Conservation (phyloP, 1,284 basidiomycete species). For the Pseudozyma thailandica region DNA sequence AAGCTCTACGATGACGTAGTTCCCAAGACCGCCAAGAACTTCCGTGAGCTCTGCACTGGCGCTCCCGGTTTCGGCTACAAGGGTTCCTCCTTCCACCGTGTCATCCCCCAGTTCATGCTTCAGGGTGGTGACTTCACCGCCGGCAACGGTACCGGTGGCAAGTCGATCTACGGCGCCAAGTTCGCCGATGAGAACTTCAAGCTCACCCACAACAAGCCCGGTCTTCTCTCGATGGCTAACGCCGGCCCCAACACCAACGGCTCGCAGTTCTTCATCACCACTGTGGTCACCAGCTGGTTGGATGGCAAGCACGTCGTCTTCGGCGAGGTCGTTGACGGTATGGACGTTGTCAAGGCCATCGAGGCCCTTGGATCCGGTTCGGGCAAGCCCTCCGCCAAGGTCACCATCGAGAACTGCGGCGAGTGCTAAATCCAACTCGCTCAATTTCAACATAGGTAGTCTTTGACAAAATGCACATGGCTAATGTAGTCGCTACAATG, state of each 20-base stretch:
- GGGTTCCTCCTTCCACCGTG: constrained; percentile 75
- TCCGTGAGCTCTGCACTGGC: constrained; percentile 63
- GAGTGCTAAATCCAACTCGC: constrained; percentile 60
- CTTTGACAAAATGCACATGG: too few relatives aligned
- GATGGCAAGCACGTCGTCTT: constrained; percentile 96
- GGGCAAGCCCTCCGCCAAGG: constrained; percentile 60
- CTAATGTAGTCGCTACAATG: too few relatives aligned
- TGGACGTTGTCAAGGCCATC: constrained; percentile 65
- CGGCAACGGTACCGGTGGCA: constrained; percentile 67
- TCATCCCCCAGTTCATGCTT: constrained; percentile 76
- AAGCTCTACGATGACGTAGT: constrained; percentile 65
- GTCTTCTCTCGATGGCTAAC: constrained; percentile 62
- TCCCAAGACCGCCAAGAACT: constrained; percentile 66
- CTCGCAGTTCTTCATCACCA: constrained; percentile 67
- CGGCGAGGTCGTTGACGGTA: constrained; percentile 75
- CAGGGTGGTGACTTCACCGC: constrained; percentile 68
- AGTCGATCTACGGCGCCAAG: constrained; percentile 66
- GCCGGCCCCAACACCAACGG: constrained; percentile 71
- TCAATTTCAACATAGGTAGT: too few relatives aligned
- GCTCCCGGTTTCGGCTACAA: constrained; percentile 80
- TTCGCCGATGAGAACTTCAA: constrained; percentile 65
- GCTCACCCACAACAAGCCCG: constrained; percentile 60
- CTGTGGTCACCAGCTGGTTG: constrained; percentile 73
- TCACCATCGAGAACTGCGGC: constrained; percentile 66
- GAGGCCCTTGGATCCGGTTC: constrained; percentile 59